These are phyloP conservation scores for Coffea eugenioides DNA, from an alignment of 257 asterid genomes.

Conservation along the genomic window DNA sequence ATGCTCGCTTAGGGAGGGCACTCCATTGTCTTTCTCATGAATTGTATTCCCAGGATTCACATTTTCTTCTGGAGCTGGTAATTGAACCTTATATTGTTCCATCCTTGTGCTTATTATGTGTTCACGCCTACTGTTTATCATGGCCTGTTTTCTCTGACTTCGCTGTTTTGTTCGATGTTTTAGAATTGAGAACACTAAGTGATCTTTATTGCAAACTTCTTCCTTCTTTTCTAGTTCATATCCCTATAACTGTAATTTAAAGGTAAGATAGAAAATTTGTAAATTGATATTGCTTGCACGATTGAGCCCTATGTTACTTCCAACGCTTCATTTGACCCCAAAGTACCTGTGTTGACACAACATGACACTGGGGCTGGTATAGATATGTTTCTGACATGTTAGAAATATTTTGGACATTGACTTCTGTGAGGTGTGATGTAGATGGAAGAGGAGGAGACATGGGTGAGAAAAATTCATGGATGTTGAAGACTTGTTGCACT, in stretches of 20 bases:
- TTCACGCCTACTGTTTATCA: not conserved
- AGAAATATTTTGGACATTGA: too few relatives aligned
- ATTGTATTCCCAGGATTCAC: slow-evolving; percentile 96
- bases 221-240: not conserved
- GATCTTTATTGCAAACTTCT: not conserved
- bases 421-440: too few relatives aligned
- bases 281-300: not conserved
- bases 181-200: not conserved
- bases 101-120: not conserved
- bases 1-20: slow-evolving; percentile 96
- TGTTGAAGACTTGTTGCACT: too few relatives aligned
- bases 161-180: not conserved
- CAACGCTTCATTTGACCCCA: too few relatives aligned
- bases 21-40: slow-evolving; percentile 96
- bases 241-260: not conserved
- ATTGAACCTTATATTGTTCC: slow-evolving; percentile 18
- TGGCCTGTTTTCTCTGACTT: not conserved
- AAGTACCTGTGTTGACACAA: too few relatives aligned
- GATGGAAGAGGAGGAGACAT: too few relatives aligned
- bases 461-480: too few relatives aligned
- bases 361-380: too few relatives aligned
- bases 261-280: not conserved
- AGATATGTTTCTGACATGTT: too few relatives aligned
- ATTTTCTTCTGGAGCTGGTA: slow-evolving; percentile 96
- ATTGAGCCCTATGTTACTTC: not conserved